phyloP scores from a whole-genome alignment of 2,329 filamentous ascomycete species.

The Fusarium sp. region DNA sequence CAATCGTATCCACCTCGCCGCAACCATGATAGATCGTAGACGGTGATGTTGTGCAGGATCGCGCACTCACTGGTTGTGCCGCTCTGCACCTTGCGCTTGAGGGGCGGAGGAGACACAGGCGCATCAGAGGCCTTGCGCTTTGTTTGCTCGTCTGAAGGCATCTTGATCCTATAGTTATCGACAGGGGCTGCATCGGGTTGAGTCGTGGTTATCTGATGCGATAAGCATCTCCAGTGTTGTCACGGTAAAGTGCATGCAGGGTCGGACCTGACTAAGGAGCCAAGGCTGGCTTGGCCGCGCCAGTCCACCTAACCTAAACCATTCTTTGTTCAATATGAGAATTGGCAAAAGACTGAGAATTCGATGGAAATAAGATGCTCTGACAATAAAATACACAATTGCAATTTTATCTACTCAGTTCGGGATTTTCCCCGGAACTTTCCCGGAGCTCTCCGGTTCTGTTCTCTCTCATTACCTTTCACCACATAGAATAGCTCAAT shows the following conservation, averaged over 20 bases:
- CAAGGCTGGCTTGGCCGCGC: background rate
- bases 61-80: slow-evolving; percentile 60
- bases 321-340: background rate
- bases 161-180: slow-evolving; percentile 21
- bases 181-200: slow-evolving; percentile 27
- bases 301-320: slow-evolving; percentile 3
- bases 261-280: slow-evolving; percentile 6
- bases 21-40: background rate
- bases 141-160: slow-evolving; percentile 41
- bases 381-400: background rate
- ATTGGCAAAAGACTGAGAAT: background rate
- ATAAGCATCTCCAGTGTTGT: slow-evolving; percentile 13
- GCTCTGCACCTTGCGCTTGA: slow-evolving; percentile 64
- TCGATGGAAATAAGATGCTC: background rate
- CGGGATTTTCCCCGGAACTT: background rate
- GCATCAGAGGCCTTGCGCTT: slow-evolving; percentile 55
- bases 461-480: accelerated
- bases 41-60: background rate
- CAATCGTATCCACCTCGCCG: background rate
- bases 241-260: slow-evolving; percentile 9
- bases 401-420: background rate
- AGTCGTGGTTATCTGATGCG: background rate
- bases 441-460: too few species aligned
- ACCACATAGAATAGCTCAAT: too few species aligned
- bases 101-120: slow-evolving; percentile 63